A percentile compares a stretch with the other conserved stretches of the same genome.
These are phyloP conservation scores for Chlorella sp. DNA, from an alignment of 139 green algal genomes.

Conservation along the genomic window DNA sequence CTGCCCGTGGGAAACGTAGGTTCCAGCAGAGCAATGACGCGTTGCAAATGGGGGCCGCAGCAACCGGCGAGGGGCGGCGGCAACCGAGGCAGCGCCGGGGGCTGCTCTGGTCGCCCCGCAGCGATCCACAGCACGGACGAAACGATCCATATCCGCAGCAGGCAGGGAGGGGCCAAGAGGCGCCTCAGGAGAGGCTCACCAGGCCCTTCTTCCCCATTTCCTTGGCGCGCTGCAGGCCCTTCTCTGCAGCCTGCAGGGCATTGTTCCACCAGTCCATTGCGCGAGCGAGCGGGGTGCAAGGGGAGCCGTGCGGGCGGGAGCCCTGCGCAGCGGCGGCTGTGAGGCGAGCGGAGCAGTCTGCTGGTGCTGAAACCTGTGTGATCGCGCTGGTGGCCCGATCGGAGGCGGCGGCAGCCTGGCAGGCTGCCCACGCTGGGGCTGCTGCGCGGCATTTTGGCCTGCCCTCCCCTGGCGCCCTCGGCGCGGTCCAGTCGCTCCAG, in stretches of 20 bases:
- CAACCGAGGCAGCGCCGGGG: no score
- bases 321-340: no score
- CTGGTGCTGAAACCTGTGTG: no score
- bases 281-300: neutral
- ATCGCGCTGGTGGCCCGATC: no score
- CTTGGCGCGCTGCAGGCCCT: constrained; percentile 21
- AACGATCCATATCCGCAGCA: neutral
- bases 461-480: no score
- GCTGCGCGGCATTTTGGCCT: no score
- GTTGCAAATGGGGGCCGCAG: neutral
- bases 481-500: no score
- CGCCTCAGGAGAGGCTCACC: neutral
- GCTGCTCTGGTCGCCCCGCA: neutral
- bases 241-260: constrained; percentile 25
- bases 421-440: no score
- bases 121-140: neutral
- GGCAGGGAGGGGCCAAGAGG: neutral
- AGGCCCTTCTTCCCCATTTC: constrained; percentile 38
- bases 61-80: neutral
- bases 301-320: no score
- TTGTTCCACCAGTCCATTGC: constrained; percentile 34
- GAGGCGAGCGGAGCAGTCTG: no score
- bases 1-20: neutral
- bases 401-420: no score
- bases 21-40: neutral